phyloP scores from a whole-genome alignment of 2,329 filamentous ascomycete genomes.

The Scytalidium sp. region DNA sequence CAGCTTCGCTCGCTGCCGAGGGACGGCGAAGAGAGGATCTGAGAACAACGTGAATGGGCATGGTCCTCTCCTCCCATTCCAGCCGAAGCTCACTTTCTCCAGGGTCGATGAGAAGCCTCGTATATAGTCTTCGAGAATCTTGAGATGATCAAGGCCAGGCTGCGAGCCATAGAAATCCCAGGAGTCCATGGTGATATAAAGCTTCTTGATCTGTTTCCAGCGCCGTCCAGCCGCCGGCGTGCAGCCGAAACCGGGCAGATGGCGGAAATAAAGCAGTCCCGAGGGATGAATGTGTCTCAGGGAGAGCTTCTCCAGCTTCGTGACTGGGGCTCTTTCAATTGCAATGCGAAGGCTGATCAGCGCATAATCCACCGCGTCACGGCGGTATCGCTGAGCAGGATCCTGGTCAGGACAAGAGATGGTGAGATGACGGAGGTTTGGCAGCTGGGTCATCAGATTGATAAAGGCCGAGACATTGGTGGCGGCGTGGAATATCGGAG shows the following conservation, averaged over 20 bases:
- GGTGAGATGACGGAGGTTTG: constrained; percentile 70
- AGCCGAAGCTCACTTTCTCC: constrained; percentile 72
- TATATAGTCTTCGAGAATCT: constrained; percentile 79
- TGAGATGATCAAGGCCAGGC: constrained; percentile 67
- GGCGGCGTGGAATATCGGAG: constrained; percentile 83
- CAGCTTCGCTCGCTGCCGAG: constrained; percentile 52
- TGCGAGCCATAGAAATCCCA: constrained; percentile 61
- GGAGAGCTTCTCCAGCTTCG: constrained; percentile 65
- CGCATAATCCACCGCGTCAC: constrained; percentile 81
- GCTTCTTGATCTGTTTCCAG: constrained; percentile 74
- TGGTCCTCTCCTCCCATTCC: constrained; percentile 70
- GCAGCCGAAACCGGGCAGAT: constrained; percentile 70
- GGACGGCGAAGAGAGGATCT: constrained; percentile 65
- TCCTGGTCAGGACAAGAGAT: constrained; percentile 75
- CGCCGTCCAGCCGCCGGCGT: constrained; percentile 68
- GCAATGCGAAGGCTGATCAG: constrained; percentile 84
- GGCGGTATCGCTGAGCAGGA: constrained; percentile 65
- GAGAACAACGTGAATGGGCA: constrained; percentile 65
- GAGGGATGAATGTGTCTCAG: constrained; percentile 72
- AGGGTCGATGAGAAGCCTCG: constrained; percentile 64
- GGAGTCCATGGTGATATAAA: constrained; percentile 69
- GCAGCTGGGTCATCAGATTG: constrained; percentile 64
- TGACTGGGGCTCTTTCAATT: constrained; percentile 68
- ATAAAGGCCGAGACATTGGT: constrained; percentile 86
- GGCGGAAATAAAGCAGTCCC: constrained; percentile 74